Conservation (phyloP, 305 asterid species). For the Rubia peregrina region DNA sequence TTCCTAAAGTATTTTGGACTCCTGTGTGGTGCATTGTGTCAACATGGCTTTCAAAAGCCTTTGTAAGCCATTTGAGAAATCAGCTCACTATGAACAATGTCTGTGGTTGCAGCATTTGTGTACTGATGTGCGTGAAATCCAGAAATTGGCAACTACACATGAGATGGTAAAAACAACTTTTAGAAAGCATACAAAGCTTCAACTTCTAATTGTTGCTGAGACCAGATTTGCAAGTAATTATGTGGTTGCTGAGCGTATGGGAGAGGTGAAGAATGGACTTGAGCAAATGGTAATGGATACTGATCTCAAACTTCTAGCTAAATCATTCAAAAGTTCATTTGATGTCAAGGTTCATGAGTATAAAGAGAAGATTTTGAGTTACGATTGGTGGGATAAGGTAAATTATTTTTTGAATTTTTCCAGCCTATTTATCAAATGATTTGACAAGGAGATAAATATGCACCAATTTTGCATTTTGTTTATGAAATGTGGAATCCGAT, state of each 20-base stretch:
- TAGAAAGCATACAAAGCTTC: background rate
- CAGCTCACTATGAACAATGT: background rate
- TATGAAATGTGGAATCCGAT: conserved; percentile 2
- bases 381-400: background rate
- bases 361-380: background rate
- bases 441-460: background rate
- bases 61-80: background rate
- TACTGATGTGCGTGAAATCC: background rate
- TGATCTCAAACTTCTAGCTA: background rate
- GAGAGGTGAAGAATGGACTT: background rate
- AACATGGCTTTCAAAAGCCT: background rate
- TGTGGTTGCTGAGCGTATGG: background rate
- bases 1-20: background rate
- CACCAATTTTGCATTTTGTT: background rate
- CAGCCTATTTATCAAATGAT: background rate
- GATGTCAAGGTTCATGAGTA: background rate
- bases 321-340: background rate
- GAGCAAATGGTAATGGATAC: too few species aligned
- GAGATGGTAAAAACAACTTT: background rate
- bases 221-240: background rate
- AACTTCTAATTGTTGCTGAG: background rate
- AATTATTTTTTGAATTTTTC: background rate
- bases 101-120: background rate
- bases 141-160: background rate
- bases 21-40: background rate